Evolutionary conservation across 345 rosid genomes (phyloP).

Genomic region (Gynandropsis gynandra): DNA sequence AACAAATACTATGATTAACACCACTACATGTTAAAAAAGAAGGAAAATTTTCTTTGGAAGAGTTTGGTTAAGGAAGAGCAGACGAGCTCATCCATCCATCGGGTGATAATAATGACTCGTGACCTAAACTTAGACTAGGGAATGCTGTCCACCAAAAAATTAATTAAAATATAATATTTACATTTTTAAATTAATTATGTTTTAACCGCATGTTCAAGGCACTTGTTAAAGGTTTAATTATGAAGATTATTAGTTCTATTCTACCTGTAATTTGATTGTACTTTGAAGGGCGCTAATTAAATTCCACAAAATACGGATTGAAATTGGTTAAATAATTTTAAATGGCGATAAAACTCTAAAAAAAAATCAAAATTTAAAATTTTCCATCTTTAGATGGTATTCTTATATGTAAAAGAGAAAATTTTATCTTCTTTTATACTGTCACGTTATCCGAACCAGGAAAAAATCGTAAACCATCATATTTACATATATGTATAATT

Average conservation of each 20-base stretch:
- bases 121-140: conserved; percentile 31
- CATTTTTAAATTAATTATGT: conserved; percentile 6
- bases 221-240: conserved; percentile 1
- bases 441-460: no score
- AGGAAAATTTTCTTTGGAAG: no score
- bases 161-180: conserved; percentile 6
- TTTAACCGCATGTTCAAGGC: not conserved
- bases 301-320: not conserved
- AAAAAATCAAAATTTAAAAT: no score
- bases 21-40: no score
- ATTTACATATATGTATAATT: no score
- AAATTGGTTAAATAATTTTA: not conserved
- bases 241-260: not conserved
- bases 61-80: conserved; percentile 13
- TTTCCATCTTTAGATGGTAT: no score
- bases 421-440: no score
- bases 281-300: not conserved
- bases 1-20: no score
- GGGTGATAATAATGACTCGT: conserved; percentile 30
- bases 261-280: not conserved
- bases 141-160: conserved; percentile 17
- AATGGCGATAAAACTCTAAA: no score
- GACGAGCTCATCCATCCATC: conserved; percentile 23
- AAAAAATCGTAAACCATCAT: no score
- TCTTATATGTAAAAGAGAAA: no score